These are phyloP conservation scores for Suillus variegatus DNA, from an alignment of 768 basidiomycete species.

Conservation along the genomic window DNA sequence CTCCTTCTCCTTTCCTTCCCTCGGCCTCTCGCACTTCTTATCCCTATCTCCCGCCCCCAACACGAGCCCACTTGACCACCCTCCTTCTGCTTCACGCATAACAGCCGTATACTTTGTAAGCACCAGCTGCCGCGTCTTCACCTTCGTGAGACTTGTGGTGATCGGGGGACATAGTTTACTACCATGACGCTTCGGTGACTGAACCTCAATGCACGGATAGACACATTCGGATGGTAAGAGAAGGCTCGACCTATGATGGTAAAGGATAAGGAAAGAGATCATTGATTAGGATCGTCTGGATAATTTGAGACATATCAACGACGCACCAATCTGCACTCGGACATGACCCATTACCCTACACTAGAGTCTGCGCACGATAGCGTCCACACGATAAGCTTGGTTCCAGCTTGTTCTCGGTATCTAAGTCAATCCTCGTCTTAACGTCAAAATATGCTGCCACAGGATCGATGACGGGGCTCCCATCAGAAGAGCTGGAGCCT, in stretches of 20 bases:
- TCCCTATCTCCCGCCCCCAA: conserved; percentile 21
- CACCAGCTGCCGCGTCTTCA: conserved; percentile 55
- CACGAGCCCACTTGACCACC: conserved; percentile 37
- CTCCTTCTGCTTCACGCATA: conserved; percentile 55
- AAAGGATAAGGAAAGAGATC: not conserved
- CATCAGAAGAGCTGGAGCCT: conserved; percentile 48
- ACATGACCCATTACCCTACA: conserved; percentile 45
- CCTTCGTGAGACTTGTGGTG: conserved; percentile 43
- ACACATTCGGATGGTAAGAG: conserved; percentile 48
- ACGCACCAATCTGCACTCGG: conserved; percentile 48
- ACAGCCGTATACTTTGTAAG: conserved; percentile 54
- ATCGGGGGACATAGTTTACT: conserved; percentile 55
- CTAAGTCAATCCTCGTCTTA: not conserved
- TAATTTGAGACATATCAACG: not conserved
- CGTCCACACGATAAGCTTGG: conserved; percentile 47
- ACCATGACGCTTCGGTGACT: conserved; percentile 54
- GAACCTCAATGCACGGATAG: conserved; percentile 53
- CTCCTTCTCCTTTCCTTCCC: conserved; percentile 31
- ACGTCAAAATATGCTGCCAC: not conserved
- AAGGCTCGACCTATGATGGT: conserved; percentile 32
- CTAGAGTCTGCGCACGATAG: conserved; percentile 52
- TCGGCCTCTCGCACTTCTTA: conserved; percentile 11
- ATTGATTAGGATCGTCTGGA: not conserved
- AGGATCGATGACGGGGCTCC: conserved; percentile 41
- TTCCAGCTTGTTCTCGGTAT: conserved; percentile 21